Percentiles rank a stretch among this genome's conserved stretches.
These are phyloP conservation scores for Hansenula lynferdii DNA, from an alignment of 1,139 yeast genomes.

Conservation along the genomic window DNA sequence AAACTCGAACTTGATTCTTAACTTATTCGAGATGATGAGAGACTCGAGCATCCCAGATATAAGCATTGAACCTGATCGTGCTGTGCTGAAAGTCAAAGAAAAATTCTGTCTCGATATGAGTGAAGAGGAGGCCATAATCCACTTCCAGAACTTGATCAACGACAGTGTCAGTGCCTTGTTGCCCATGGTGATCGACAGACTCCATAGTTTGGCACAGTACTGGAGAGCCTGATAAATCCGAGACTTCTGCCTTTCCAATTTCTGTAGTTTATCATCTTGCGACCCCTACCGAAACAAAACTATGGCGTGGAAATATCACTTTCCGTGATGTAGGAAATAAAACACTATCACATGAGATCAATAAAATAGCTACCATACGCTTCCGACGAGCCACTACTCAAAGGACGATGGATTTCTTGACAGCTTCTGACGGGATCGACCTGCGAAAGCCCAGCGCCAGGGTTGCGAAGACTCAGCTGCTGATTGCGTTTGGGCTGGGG, in stretches of 20 bases:
- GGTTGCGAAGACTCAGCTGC: conserved; percentile 45
- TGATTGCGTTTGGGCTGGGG: conserved; percentile 62
- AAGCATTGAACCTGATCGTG: conserved; percentile 66
- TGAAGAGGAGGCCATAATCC: conserved; percentile 92
- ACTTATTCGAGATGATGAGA: conserved; percentile 89
- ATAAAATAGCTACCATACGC: too few relatives aligned
- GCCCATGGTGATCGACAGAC: conserved; percentile 91
- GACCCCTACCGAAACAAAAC: too few relatives aligned
- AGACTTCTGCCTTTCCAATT: too few relatives aligned
- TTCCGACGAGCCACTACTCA: too few relatives aligned
- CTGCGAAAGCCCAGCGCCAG: conserved; percentile 37
- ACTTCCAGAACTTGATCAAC: conserved; percentile 88
- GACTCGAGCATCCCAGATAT: conserved; percentile 92
- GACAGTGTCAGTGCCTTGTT: conserved; percentile 91
- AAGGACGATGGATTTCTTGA: conserved; percentile 1
- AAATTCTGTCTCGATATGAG: conserved; percentile 90
- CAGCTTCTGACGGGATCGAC: conserved; percentile 22
- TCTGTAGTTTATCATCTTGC: too few relatives aligned
- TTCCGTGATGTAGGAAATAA: too few relatives aligned
- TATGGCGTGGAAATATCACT: too few relatives aligned
- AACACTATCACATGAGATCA: too few relatives aligned
- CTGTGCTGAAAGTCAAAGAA: conserved; percentile 87
- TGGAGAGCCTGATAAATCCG: conserved; percentile 87
- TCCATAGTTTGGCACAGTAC: conserved; percentile 94
- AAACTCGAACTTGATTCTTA: conserved; percentile 83